phyloP scores from a whole-genome alignment of 1,284 basidiomycete genomes.

The Moesziomyces globuligerus region DNA sequence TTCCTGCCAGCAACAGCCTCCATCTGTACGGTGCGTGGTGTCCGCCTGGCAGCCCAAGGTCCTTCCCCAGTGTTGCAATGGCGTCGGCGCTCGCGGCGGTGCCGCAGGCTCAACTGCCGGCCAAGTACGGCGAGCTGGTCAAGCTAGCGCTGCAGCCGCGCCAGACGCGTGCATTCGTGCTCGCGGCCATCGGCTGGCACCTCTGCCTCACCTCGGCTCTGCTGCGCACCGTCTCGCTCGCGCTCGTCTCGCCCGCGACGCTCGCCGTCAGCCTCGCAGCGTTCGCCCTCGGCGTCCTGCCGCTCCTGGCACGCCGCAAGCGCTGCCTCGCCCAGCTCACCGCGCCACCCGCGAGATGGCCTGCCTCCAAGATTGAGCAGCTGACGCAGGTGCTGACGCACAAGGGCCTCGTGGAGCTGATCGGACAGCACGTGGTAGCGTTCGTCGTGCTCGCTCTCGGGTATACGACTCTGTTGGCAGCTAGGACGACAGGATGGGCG shows the following conservation, averaged over 20 bases:
- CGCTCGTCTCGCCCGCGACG: constrained; percentile 13
- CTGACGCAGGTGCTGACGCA: constrained; percentile 14
- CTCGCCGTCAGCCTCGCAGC: constrained; percentile 16
- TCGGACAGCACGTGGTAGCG: constrained; percentile 16
- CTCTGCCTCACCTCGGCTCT: constrained; percentile 27
- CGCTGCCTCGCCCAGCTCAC: constrained; percentile 21
- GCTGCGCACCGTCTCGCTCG: constrained; percentile 11
- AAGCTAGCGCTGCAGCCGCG: constrained; percentile 49
- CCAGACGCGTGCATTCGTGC: constrained; percentile 53
- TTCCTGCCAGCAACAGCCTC: too few relatives aligned
- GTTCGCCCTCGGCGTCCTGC: constrained; percentile 29
- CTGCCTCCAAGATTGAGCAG: constrained; percentile 17
- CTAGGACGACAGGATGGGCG: constrained; percentile 27
- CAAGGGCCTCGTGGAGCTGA: not conserved
- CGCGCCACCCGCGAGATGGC: constrained; percentile 2
- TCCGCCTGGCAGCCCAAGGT: too few relatives aligned
- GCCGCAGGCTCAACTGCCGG: constrained; percentile 44
- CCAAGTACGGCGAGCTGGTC: constrained; percentile 41
- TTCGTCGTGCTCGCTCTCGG: constrained; percentile 30
- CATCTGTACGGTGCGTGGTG: too few relatives aligned
- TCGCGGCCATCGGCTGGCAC: constrained; percentile 36
- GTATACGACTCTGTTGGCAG: constrained; percentile 13
- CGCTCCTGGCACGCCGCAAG: constrained; percentile 39
- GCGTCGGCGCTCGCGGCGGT: constrained; percentile 29
- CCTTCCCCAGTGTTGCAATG: too few relatives aligned